Conservation (phyloP, 2,329 filamentous ascomycete species). For the Cyanodermella asteris region DNA sequence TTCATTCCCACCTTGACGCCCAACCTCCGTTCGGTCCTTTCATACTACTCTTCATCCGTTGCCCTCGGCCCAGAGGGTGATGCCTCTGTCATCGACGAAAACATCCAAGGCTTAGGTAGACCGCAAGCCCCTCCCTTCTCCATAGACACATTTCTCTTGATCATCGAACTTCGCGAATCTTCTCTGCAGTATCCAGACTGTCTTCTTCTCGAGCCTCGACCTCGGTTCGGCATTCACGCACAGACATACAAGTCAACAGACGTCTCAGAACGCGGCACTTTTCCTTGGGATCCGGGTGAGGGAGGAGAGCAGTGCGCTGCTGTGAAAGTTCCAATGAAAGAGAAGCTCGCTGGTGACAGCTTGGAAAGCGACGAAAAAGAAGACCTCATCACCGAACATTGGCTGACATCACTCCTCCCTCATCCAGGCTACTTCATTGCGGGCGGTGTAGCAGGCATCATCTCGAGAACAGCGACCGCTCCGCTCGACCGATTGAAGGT, state of each 20-base stretch:
- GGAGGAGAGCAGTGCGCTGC: neutral
- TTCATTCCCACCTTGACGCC: constrained; percentile 56
- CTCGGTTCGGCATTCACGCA: neutral
- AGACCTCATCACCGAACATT: no score
- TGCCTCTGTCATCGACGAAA: constrained; percentile 75
- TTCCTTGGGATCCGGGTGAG: constrained; percentile 7
- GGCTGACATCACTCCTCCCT: constrained; percentile 49
- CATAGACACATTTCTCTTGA: constrained; percentile 47
- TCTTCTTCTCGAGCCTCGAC: neutral
- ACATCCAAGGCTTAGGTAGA: constrained; percentile 86
- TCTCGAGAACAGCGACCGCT: constrained; percentile 86
- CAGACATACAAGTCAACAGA: constrained; percentile 1
- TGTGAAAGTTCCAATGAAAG: no score
- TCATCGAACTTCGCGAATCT: constrained; percentile 3
- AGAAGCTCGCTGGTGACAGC: no score
- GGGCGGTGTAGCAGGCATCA: constrained; percentile 80
- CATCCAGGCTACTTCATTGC: constrained; percentile 95
- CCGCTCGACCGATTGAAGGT: constrained; percentile 94
- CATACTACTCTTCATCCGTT: constrained; percentile 76
- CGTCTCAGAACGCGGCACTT: constrained; percentile 3
- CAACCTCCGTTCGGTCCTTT: constrained; percentile 60
- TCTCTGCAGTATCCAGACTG: neutral
- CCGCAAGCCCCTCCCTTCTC: constrained; percentile 47
- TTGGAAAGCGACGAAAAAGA: no score
- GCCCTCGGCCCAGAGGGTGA: constrained; percentile 87